Conservation (phyloP, 208 protist species). For the Trypanosomatidae sp. region DNA sequence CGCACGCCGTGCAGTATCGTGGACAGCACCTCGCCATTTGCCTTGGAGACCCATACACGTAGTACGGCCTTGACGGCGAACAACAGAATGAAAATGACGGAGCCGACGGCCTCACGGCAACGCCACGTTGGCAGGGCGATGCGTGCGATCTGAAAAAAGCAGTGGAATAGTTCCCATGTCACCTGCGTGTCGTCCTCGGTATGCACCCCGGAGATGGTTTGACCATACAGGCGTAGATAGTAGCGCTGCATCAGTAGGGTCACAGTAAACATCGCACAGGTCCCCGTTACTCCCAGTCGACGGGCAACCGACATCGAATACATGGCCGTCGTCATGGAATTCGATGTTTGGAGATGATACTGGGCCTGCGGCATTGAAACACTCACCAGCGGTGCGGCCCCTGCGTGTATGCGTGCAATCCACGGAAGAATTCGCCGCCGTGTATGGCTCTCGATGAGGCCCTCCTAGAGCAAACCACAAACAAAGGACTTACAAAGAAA, state of each 20-base stretch:
- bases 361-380: neutral
- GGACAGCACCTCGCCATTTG: conserved; percentile 65
- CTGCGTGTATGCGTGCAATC: neutral
- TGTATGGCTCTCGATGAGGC: neutral
- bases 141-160: conserved; percentile 60
- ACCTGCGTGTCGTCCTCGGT: conserved; percentile 69
- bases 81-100: conserved; percentile 71
- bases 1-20: conserved; percentile 63
- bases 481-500: too few relatives aligned
- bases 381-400: neutral
- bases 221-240: conserved; percentile 41
- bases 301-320: conserved; percentile 8
- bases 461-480: neutral
- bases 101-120: conserved; percentile 67
- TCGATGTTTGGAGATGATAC: neutral
- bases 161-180: conserved; percentile 44
- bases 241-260: conserved; percentile 44
- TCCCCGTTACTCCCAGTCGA: conserved; percentile 14
- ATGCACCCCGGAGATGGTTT: conserved; percentile 34
- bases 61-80: conserved; percentile 82
- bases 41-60: conserved; percentile 58
- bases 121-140: conserved; percentile 74
- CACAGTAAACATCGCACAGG: conserved; percentile 26
- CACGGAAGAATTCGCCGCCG: neutral
- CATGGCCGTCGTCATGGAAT: conserved; percentile 7